These are phyloP conservation scores for Pichia norvegensis DNA, from an alignment of 1,139 yeast species.

Conservation along the genomic window DNA sequence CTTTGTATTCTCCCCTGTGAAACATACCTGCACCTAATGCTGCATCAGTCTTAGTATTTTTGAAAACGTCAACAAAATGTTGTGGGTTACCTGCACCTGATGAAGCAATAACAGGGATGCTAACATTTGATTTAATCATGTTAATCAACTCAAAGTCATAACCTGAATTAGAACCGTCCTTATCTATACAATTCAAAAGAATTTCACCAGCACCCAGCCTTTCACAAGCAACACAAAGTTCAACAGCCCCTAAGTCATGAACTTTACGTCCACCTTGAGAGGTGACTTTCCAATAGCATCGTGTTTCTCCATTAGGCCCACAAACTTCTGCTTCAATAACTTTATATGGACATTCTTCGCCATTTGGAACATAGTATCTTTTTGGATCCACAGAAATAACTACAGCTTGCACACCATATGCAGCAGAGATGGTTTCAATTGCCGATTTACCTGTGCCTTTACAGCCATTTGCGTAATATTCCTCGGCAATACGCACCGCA, in stretches of 20 bases:
- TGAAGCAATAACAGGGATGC: conserved; percentile 91
- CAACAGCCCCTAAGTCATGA: conserved; percentile 87
- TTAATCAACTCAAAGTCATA: conserved; percentile 76
- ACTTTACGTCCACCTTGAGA: conserved; percentile 90
- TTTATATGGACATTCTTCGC: conserved; percentile 52
- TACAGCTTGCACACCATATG: conserved; percentile 94
- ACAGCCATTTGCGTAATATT: conserved; percentile 52
- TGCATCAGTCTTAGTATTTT: conserved; percentile 79
- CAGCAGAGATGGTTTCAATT: conserved; percentile 81
- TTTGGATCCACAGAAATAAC: conserved; percentile 96
- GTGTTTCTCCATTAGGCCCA: conserved; percentile 82
- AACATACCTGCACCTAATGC: conserved; percentile 98
- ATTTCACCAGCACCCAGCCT: conserved; percentile 96
- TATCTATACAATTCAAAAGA: conserved; percentile 84
- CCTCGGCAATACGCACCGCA: conserved; percentile 86
- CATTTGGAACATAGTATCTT: conserved; percentile 61
- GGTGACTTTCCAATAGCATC: conserved; percentile 91
- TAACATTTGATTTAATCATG: conserved; percentile 68
- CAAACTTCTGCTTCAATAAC: conserved; percentile 46
- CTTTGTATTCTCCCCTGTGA: conserved; percentile 89
- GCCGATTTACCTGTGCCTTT: conserved; percentile 69
- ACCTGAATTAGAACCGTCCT: conserved; percentile 92
- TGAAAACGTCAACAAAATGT: conserved; percentile 83
- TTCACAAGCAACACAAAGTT: conserved; percentile 81
- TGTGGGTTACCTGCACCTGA: conserved; percentile 93